These are phyloP conservation scores for Thalassiosira exigua DNA, from an alignment of 352 stramenopile genomes.

Conservation along the genomic window DNA sequence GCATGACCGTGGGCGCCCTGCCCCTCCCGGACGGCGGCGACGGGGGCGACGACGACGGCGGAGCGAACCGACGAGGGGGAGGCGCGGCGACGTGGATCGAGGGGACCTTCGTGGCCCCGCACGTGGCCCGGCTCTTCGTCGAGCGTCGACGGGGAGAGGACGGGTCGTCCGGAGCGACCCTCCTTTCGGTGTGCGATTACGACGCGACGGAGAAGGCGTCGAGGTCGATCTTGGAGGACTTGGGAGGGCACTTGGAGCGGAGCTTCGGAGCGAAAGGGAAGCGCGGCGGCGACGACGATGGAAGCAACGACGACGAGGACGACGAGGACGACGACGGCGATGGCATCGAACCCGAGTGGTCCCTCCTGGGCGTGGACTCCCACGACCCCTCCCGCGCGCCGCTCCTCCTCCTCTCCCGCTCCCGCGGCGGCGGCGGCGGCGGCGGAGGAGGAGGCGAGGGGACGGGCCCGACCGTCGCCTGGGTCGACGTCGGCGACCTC, in stretches of 20 bases:
- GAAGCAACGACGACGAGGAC: no score
- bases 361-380: not conserved
- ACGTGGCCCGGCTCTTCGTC: constrained; percentile 63
- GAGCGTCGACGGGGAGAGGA: not conserved
- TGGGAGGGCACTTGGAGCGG: constrained; percentile 9
- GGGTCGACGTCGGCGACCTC: constrained; percentile 7
- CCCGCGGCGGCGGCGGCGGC: not conserved
- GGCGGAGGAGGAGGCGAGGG: no score
- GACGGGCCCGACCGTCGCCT: no score
- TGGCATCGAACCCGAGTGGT: no score
- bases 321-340: constrained; percentile 22
- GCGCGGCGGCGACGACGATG: not conserved
- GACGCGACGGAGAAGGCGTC: constrained; percentile 34
- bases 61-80: not conserved
- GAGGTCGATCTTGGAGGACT: constrained; percentile 49
- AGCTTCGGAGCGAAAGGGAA: not conserved
- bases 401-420: not conserved
- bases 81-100: constrained; percentile 16
- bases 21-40: constrained; percentile 5
- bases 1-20: constrained; percentile 62
- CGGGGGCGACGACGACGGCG: not conserved
- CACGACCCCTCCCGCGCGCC: not conserved
- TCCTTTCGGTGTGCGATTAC: constrained; percentile 61
- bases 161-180: constrained; percentile 7
- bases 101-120: constrained; percentile 37